phyloP scores from a whole-genome alignment of 2,329 filamentous ascomycete genomes.

The Didymosphaeria variabile region DNA sequence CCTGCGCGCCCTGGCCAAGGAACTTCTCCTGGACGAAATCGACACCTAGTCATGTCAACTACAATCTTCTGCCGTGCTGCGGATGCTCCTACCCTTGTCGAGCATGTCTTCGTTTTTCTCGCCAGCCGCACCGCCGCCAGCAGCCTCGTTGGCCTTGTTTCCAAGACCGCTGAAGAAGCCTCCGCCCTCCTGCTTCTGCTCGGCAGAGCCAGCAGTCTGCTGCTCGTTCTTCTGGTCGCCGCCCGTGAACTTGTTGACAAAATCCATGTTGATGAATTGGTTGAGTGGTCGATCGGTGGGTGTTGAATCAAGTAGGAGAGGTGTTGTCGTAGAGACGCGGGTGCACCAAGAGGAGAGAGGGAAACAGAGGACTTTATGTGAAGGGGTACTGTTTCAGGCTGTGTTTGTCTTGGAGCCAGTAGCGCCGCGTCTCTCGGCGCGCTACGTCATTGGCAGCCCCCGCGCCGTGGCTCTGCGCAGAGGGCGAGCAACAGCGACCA shows the following conservation, averaged over 20 bases:
- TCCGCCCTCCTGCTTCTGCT: conserved; percentile 50
- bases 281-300: conserved; percentile 15
- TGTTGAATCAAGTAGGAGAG: conserved; percentile 12
- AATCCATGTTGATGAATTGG: conserved; percentile 52
- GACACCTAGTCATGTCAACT: conserved; percentile 63
- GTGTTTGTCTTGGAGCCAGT: conserved; percentile 19
- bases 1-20: conserved; percentile 73
- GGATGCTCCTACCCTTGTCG: conserved; percentile 72
- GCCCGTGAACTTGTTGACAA: conserved; percentile 57
- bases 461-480: conserved; percentile 3
- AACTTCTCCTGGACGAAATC: conserved; percentile 81
- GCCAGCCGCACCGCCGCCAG: conserved; percentile 75
- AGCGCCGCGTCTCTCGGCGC: conserved; percentile 1
- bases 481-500: too few relatives aligned
- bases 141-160: conserved; percentile 75
- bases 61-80: background rate
- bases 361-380: conserved; percentile 27
- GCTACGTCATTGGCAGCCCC: conserved; percentile 17
- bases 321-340: background rate
- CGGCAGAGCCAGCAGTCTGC: conserved; percentile 33
- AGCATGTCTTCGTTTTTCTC: conserved; percentile 86
- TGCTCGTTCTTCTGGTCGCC: conserved; percentile 46
- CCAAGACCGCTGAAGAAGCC: conserved; percentile 68
- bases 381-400: conserved; percentile 5
- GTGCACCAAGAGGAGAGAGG: background rate